Evolutionary conservation across 169 alveolate genomes (phyloP).

Genomic region (Eimeria acervulina): DNA sequence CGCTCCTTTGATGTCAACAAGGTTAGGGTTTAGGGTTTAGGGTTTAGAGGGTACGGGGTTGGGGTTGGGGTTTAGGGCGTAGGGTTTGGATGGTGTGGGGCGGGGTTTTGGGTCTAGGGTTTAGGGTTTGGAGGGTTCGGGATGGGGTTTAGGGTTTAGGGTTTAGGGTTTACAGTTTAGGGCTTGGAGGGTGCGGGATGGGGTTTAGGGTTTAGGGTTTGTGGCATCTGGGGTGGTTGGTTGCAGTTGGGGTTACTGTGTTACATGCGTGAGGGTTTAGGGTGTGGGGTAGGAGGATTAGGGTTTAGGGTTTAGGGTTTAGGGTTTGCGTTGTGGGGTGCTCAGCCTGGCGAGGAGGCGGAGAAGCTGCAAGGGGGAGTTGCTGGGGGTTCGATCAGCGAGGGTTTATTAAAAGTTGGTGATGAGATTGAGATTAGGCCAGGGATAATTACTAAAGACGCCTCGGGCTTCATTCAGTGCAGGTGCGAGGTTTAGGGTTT

Average conservation of each 20-base stretch:
- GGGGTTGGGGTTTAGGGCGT: background rate
- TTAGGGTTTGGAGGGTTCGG: background rate
- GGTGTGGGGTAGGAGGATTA: background rate
- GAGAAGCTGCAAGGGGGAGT: constrained; percentile 99
- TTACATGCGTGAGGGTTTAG: too few species aligned
- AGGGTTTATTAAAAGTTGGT: constrained; percentile 98
- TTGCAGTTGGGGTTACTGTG: background rate
- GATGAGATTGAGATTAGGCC: constrained; percentile 99
- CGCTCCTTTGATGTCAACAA: constrained; percentile 99
- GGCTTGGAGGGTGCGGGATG: background rate
- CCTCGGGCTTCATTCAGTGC: constrained; percentile 95
- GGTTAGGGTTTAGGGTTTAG: constrained; percentile 41
- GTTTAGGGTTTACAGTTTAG: background rate
- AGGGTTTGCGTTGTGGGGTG: background rate
- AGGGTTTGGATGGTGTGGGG: background rate
- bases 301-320: background rate
- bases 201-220: background rate
- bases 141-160: background rate
- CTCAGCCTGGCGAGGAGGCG: constrained; percentile 98
- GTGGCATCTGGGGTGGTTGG: background rate
- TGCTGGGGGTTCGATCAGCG: constrained; percentile 98
- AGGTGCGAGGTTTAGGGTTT: constrained; percentile 82
- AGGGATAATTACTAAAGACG: constrained; percentile 96
- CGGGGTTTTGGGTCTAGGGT: background rate
- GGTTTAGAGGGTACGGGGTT: background rate